A percentile compares a stretch with the other conserved stretches of the same genome.
These are phyloP conservation scores for Colletotrichum sp. DNA, from an alignment of 2,329 filamentous ascomycete genomes.

Conservation along the genomic window DNA sequence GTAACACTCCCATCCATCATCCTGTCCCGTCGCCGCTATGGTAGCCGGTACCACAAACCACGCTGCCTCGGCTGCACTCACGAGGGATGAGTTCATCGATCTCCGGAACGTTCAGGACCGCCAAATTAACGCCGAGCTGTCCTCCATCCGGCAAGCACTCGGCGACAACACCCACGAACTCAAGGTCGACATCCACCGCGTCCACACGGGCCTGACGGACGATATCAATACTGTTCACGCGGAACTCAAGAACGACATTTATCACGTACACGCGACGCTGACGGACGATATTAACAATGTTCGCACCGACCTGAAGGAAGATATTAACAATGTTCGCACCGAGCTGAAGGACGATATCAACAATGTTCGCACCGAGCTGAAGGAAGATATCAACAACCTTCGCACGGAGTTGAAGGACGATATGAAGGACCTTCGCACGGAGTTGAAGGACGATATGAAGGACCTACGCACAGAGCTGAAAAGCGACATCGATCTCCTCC, in stretches of 20 bases:
- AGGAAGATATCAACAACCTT: no score
- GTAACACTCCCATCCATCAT: neutral
- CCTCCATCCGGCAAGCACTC: neutral
- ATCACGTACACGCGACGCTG: no score
- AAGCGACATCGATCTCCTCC: neutral
- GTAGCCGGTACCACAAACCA: neutral
- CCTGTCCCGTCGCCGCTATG: neutral
- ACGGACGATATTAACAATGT: no score
- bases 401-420: no score
- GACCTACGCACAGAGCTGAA: neutral
- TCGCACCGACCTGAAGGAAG: no score
- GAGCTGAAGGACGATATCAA: no score
- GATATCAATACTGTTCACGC: neutral
- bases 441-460: no score
- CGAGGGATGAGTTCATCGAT: neutral
- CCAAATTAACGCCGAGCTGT: neutral
- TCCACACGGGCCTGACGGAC: neutral
- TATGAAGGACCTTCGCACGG: no score
- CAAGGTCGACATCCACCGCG: neutral
- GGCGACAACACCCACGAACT: no score
- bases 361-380: no score
- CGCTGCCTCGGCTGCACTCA: neutral
- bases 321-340: no score
- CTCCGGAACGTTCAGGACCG: neutral
- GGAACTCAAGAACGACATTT: neutral